These are phyloP conservation scores for Schwanniomyces occidentalis DNA, from an alignment of 805 yeast species.

Conservation along the genomic window DNA sequence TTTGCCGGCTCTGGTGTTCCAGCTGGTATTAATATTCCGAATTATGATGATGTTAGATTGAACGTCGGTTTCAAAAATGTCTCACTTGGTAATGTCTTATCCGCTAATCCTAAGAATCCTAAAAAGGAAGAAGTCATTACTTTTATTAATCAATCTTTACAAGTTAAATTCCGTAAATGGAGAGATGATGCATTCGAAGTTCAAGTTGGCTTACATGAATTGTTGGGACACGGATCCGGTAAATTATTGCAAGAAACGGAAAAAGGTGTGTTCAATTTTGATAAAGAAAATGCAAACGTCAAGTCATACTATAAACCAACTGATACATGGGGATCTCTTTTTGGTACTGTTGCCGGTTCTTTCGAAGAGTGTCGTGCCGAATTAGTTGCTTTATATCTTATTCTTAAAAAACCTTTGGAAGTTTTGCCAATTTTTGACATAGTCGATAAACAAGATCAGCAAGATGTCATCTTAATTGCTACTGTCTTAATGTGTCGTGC, in stretches of 20 bases:
- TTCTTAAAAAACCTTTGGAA: slow-evolving; percentile 59
- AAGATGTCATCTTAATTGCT: slow-evolving; percentile 63
- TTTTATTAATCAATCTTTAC: slow-evolving; percentile 56
- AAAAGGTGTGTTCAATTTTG: slow-evolving; percentile 72
- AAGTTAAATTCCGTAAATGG: slow-evolving; percentile 63
- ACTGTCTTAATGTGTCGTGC: slow-evolving; percentile 86
- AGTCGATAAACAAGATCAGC: slow-evolving; percentile 54
- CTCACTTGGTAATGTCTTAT: slow-evolving; percentile 80
- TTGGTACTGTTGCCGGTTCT: slow-evolving; percentile 80
- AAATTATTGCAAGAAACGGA: slow-evolving; percentile 61
- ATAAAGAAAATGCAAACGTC: slow-evolving; percentile 62
- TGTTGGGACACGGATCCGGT: slow-evolving; percentile 91
- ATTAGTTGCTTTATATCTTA: slow-evolving; percentile 78
- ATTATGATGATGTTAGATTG: slow-evolving; percentile 85
- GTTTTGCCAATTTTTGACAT: slow-evolving; percentile 76
- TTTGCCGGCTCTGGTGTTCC: slow-evolving; percentile 91
- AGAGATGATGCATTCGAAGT: slow-evolving; percentile 85
- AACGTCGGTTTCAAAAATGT: slow-evolving; percentile 87
- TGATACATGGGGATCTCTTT: slow-evolving; percentile 88
- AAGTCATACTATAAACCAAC: slow-evolving; percentile 72
- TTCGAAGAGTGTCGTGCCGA: slow-evolving; percentile 95
- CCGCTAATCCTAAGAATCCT: slow-evolving; percentile 64
- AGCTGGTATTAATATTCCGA: slow-evolving; percentile 91
- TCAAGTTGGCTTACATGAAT: slow-evolving; percentile 91
- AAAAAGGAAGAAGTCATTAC: slow-evolving; percentile 67